Percentiles rank a stretch among this genome's conserved stretches.
These are phyloP conservation scores for Apiospora koreana DNA, from an alignment of 2,329 filamentous ascomycete species.

Conservation along the genomic window DNA sequence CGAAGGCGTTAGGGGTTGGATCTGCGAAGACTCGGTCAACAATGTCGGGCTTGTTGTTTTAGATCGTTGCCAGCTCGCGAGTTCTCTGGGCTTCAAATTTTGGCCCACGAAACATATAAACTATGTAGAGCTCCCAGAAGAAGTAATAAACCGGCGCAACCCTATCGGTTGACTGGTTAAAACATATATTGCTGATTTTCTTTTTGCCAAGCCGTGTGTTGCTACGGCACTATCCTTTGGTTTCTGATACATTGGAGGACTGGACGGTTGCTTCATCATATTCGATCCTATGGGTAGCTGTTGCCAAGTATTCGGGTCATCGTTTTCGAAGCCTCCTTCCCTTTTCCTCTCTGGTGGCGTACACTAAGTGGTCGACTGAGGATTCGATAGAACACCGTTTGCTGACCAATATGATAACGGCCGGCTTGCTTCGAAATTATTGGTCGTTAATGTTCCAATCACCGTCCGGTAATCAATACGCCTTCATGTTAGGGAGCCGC, in stretches of 20 bases:
- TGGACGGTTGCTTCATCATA: neutral
- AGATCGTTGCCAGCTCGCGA: neutral
- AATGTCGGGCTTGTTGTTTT: neutral
- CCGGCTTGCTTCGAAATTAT: neutral
- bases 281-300: too few relatives aligned
- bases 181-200: neutral
- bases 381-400: too few relatives aligned
- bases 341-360: neutral
- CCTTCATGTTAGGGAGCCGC: neutral
- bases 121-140: neutral
- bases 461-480: neutral
- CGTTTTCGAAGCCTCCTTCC: too few relatives aligned
- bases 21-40: neutral
- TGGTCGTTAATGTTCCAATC: neutral
- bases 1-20: slow-evolving; percentile 1
- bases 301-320: neutral
- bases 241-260: too few relatives aligned
- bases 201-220: neutral
- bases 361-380: neutral
- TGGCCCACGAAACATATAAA: neutral
- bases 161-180: neutral
- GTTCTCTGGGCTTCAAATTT: neutral
- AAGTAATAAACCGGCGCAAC: slow-evolving; percentile 1
- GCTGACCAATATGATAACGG: neutral
- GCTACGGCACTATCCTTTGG: neutral